Evolutionary conservation across 2,329 filamentous ascomycete species (phyloP), one percentile per base, ranked within the genome.

Genomic region (Chaetomiaceae sp.): DNA sequence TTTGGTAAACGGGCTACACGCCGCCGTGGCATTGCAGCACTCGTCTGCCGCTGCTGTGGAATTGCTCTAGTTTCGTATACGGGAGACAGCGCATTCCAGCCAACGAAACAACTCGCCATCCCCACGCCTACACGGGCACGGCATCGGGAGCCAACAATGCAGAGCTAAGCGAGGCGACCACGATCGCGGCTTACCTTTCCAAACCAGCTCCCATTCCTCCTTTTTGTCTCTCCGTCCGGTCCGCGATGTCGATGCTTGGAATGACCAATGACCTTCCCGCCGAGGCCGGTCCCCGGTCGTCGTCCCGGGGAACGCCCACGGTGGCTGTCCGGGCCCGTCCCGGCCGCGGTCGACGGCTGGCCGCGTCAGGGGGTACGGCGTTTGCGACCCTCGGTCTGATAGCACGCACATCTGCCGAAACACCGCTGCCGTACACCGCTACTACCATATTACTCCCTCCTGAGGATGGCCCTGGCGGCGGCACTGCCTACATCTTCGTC

Each of bases 361-460:
- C 52, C 20, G 32, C 62, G 33, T 57, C 65, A 33, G 62, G n/a
- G 11, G 20, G 21, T 20, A 25, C 33, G 10, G 16, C 38, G 18
- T 36, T 47, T 5, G 32, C 45, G 11, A 37, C 44, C 6, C 40
- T 54, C 6, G 27, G 40, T 21, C 30, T 51, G 13, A 48, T 29
- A 1, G 6, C 20, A 13, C 27, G 13, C 8, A 25, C 32, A n/a
- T 32, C 27, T 5, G 38, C 48, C 37, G 9, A 30, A 3, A 43
- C 27, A 62, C 68, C 67, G 44, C 77, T 90, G 48, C 90, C 89
- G 23, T 95, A 95, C 73, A 84, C 85, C 51, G 87, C 89, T 2
- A 90, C 90, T 0, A 82, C 80, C 27, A 78, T 95, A 48, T 78
- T 92, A 53, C 76, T 83, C 41, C 74, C 78, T 53, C 67, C 74